Conservation (phyloP, 495 filamentous ascomycete genomes). For the Xylaria intraflava region DNA sequence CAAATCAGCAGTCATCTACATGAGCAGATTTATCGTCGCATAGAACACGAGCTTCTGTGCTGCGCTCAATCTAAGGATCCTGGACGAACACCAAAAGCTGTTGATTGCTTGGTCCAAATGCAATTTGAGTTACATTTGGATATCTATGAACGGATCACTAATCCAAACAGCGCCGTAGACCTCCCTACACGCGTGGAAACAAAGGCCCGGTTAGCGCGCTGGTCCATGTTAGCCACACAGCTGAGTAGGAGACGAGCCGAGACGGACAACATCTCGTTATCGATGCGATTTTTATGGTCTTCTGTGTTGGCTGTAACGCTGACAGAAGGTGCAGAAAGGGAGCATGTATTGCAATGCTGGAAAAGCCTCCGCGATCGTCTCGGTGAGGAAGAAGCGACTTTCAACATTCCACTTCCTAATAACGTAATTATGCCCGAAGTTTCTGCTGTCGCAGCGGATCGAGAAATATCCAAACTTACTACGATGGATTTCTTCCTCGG, state of each 20-base stretch:
- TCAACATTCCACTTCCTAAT: conserved; percentile 65
- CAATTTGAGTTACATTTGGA: conserved; percentile 89
- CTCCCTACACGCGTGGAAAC: conserved; percentile 51
- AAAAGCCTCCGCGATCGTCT: conserved; percentile 53
- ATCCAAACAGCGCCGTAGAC: conserved; percentile 64
- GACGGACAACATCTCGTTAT: conserved; percentile 39
- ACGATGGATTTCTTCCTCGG: conserved; percentile 94
- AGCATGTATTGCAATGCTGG: conserved; percentile 75
- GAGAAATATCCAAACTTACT: conserved; percentile 83
- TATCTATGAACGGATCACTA: conserved; percentile 68
- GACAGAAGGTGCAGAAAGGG: conserved; percentile 58
- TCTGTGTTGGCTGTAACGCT: conserved; percentile 68
- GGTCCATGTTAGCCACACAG: conserved; percentile 65
- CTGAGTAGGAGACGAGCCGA: conserved; percentile 41
- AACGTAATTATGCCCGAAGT: conserved; percentile 86
- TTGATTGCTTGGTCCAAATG: conserved; percentile 61
- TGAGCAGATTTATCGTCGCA: conserved; percentile 55
- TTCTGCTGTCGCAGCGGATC: conserved; percentile 69
- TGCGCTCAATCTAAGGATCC: conserved; percentile 20
- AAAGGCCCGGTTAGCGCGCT: conserved; percentile 64
- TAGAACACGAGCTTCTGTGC: conserved; percentile 39
- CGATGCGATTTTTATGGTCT: conserved; percentile 73
- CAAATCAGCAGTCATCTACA: conserved; percentile 62
- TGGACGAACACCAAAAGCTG: conserved; percentile 8
- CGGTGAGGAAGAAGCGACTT: conserved; percentile 21